Percentiles rank a stretch among this genome's conserved stretches.
These are phyloP conservation scores for Fusarium fracticaudum DNA, from an alignment of 2,329 filamentous ascomycete species.

Conservation along the genomic window DNA sequence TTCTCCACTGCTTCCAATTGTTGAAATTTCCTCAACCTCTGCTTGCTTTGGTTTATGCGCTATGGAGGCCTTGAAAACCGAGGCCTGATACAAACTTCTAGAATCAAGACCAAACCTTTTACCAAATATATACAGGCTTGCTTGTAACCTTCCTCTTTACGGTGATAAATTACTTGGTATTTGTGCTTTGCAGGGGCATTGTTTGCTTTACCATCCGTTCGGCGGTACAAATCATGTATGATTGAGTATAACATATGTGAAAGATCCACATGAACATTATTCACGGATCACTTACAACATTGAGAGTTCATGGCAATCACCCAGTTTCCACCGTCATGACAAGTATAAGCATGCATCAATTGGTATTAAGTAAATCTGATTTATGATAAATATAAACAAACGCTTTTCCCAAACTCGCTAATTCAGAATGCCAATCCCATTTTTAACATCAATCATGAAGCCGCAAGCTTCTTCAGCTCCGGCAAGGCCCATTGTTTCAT, in stretches of 20 bases:
- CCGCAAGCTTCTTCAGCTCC: slow-evolving; percentile 20
- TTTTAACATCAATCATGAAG: slow-evolving; percentile 9
- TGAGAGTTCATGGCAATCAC: not conserved
- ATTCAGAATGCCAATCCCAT: slow-evolving; percentile 7
- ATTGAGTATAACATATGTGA: not conserved
- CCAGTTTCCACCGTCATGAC: not conserved
- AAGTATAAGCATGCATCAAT: not conserved
- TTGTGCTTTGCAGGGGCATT: not conserved
- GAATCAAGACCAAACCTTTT: not conserved
- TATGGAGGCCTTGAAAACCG: not conserved
- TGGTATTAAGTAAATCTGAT: not conserved
- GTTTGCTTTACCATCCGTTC: not conserved
- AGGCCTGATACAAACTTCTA: not conserved
- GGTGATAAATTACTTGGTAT: not conserved
- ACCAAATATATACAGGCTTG: not conserved
- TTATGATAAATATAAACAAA: not conserved
- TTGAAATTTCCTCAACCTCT: not conserved
- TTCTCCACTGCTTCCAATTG: not conserved
- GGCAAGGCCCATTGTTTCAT: slow-evolving; percentile 36
- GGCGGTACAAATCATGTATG: not conserved
- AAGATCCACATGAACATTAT: not conserved
- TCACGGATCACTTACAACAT: not conserved
- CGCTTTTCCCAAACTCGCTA: slow-evolving; percentile 27
- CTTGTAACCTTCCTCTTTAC: not conserved
- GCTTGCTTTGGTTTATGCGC: not conserved